Percentiles rank a stretch among this genome's conserved stretches.
These are phyloP conservation scores for Myxozyma vanderwaltii DNA, from an alignment of 805 yeast genomes.

Conservation along the genomic window DNA sequence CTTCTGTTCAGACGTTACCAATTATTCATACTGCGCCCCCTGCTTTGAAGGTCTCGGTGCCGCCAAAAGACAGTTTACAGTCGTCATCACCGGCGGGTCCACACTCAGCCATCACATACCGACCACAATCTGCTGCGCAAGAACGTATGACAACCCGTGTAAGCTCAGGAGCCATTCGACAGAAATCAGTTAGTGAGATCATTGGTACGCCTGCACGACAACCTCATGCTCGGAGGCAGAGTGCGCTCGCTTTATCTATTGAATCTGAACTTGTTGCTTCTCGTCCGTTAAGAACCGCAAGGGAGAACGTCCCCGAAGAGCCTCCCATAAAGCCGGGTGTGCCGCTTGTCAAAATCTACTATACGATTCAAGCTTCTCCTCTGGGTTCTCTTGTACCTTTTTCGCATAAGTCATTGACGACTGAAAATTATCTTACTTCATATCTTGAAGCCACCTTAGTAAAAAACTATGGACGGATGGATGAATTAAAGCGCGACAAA, in stretches of 20 bases:
- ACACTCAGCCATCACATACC: slow-evolving; percentile 31
- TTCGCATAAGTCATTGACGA: slow-evolving; percentile 81
- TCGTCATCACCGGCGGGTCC: not conserved
- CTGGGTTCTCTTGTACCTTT: slow-evolving; percentile 76
- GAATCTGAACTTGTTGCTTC: slow-evolving; percentile 13
- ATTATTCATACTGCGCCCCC: not conserved
- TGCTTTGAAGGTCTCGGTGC: not conserved
- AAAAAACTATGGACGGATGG: slow-evolving; percentile 84
- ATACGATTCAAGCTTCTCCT: slow-evolving; percentile 85
- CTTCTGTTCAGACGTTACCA: not conserved
- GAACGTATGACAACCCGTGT: slow-evolving; percentile 38
- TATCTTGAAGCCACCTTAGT: slow-evolving; percentile 88
- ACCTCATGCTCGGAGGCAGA: slow-evolving; percentile 8
- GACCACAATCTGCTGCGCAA: slow-evolving; percentile 40
- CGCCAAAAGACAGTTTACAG: not conserved
- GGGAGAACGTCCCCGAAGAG: slow-evolving; percentile 41
- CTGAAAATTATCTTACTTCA: slow-evolving; percentile 83
- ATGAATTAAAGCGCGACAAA: slow-evolving; percentile 81
- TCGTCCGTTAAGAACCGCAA: slow-evolving; percentile 10
- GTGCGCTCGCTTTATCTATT: slow-evolving; percentile 1
- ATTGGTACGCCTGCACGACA: slow-evolving; percentile 31
- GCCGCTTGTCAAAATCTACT: slow-evolving; percentile 80
- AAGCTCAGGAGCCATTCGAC: slow-evolving; percentile 35
- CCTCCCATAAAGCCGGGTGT: slow-evolving; percentile 38
- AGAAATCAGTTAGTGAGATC: slow-evolving; percentile 34